Percentiles rank a stretch among this genome's conserved stretches.
Conservation (phyloP, 805 yeast genomes). For the Pichia manshurica region DNA sequence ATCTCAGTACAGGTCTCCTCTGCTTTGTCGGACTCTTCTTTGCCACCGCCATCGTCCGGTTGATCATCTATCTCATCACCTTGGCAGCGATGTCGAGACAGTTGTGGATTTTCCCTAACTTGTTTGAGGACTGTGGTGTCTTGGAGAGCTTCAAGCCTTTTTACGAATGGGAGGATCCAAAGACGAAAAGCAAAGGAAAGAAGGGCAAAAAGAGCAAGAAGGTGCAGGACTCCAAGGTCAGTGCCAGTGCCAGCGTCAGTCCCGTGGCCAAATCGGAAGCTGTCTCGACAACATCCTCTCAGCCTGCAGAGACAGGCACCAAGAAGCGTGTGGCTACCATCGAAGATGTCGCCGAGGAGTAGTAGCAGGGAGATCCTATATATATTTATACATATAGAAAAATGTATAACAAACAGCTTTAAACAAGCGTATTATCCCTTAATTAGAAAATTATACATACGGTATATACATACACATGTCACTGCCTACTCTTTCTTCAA, state of each 20-base stretch:
- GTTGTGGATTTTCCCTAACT: constrained; percentile 94
- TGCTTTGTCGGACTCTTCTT: constrained; percentile 73
- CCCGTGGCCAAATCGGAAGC: not conserved
- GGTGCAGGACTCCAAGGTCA: no score
- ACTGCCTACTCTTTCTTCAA: no score
- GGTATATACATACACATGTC: no score
- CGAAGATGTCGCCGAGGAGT: constrained; percentile 20
- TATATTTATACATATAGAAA: no score
- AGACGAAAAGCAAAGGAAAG: constrained; percentile 15
- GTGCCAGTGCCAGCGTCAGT: no score
- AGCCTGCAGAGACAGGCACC: not conserved
- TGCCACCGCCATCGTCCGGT: constrained; percentile 69
- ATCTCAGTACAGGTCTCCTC: constrained; percentile 69
- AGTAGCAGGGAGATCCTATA: no score
- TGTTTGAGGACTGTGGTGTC: constrained; percentile 93
- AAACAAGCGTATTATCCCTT: no score
- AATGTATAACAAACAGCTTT: no score
- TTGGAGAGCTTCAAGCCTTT: constrained; percentile 85
- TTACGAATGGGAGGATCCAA: constrained; percentile 65
- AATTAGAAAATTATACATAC: no score
- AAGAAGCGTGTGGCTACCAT: constrained; percentile 24
- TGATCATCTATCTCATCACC: constrained; percentile 60
- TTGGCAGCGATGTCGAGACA: constrained; percentile 59
- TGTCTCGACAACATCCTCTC: not conserved
- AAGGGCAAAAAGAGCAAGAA: constrained; percentile 13